phyloP scores from a whole-genome alignment of 1,139 yeast genomes.

The Kurtzmaniella quercitrusa region DNA sequence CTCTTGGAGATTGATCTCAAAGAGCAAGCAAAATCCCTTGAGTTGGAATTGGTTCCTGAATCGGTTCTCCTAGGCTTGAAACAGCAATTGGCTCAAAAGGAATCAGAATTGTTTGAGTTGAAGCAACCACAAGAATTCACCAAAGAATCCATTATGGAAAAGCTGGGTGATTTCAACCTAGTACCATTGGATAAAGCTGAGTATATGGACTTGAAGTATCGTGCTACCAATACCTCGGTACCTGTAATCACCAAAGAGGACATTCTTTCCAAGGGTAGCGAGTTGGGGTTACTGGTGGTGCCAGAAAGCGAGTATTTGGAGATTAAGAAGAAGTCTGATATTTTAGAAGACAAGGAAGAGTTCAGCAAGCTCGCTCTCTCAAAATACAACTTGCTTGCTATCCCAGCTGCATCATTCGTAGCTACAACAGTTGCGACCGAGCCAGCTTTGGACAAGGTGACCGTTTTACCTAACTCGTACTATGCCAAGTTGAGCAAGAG shows the following conservation, averaged over 20 bases:
- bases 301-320: conserved; percentile 31
- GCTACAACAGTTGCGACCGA: conserved; percentile 55
- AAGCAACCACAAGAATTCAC: conserved; percentile 15
- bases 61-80: conserved; percentile 25
- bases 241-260: conserved; percentile 14
- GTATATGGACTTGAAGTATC: conserved; percentile 24
- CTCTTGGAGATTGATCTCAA: conserved; percentile 12
- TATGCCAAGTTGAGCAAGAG: conserved; percentile 52
- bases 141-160: conserved; percentile 21
- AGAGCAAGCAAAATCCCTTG: conserved; percentile 13
- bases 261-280: conserved; percentile 16
- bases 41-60: conserved; percentile 19
- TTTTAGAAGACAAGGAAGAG: conserved; percentile 18
- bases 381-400: conserved; percentile 43
- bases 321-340: conserved; percentile 14
- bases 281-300: conserved; percentile 38
- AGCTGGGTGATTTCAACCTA: conserved; percentile 41
- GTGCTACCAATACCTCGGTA: conserved; percentile 7
- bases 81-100: conserved; percentile 31
- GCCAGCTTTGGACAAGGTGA: conserved; percentile 56
- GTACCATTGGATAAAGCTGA: conserved; percentile 25
- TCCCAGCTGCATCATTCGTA: conserved; percentile 53
- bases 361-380: conserved; percentile 30
- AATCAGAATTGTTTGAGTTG: conserved; percentile 25
- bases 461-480: conserved; percentile 60